Evolutionary conservation across 805 yeast species (phyloP), one percentile per base, ranked within the genome.

Genomic region (Candida ipomoeae): DNA sequence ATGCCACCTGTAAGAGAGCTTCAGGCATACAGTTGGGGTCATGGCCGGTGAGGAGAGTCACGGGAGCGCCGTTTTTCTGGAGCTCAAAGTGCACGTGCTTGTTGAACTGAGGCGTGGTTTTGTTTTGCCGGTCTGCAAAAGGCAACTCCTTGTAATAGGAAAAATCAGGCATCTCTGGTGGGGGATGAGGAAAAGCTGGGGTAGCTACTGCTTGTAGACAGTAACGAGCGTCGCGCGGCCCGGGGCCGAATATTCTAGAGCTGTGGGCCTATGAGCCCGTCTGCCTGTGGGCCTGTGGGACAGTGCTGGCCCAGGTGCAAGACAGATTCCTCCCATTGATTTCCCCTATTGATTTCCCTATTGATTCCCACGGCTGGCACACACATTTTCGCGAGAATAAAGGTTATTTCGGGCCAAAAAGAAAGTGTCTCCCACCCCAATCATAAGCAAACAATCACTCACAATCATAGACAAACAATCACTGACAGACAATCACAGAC

Each of bases 11-110:
- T 5, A 84, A 52, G 20, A 89, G 67, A 0, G 68, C 65, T 1
- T 53, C 57, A 0, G 95, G 90, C 5, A 87, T 66, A 20, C 75
- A 75, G 0, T 62, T 56, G 2, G 71, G 49, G 8, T 74, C 65
- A 53, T 80, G 79, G 40, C 84, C 73, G 2, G 91, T 90, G 44
- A 82, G 69, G 1, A 88, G 67, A 0, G 91, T 84, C 0, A 82
- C 89, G 1, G 60, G 56, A 17, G 52, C 50, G 3, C 71, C 58
- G 8, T 68, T 70, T 55, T 79, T 80, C 15, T 62, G 70, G 46
- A 83, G 65, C 2, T 66, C 61, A 49, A 80, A 70, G 3, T 59
- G 62, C 10, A 73, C 56, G 3, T 75, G 73, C 15, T 69, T 66
- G 2, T 74, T 68, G 50, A 77, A 62, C 18, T 54, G 55, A 4